Conservation (phyloP, 1,284 basidiomycete genomes). For the Ustilago vetiveriae region DNA sequence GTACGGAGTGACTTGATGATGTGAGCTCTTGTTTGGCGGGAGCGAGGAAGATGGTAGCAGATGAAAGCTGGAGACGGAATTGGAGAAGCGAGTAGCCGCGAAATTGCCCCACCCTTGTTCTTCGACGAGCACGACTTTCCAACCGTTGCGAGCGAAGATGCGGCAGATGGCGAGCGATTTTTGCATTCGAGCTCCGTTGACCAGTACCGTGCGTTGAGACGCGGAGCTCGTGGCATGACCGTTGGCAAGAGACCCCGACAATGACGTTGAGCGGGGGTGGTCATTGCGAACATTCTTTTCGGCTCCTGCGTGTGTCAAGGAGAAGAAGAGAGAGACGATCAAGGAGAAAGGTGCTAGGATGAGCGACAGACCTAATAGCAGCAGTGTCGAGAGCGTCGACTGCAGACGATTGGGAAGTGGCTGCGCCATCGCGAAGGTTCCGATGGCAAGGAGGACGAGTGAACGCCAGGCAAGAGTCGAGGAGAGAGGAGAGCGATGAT, state of each 20-base stretch:
- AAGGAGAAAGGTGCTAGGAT: conserved; percentile 26
- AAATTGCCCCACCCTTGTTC: conserved; percentile 68
- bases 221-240: not conserved
- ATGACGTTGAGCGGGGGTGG: not conserved
- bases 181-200: conserved; percentile 69
- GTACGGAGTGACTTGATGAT: conserved; percentile 50
- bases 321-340: conserved; percentile 31
- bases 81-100: conserved; percentile 68
- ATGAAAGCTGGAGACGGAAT: conserved; percentile 56
- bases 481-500: not conserved
- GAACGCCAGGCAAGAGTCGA: not conserved
- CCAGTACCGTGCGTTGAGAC: conserved; percentile 62
- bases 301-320: conserved; percentile 20
- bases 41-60: conserved; percentile 40
- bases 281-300: not conserved
- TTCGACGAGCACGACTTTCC: conserved; percentile 69
- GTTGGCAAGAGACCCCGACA: not conserved
- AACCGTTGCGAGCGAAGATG: conserved; percentile 68
- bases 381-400: conserved; percentile 43
- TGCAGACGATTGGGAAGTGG: conserved; percentile 37
- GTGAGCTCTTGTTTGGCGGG: conserved; percentile 1
- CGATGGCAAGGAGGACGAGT: not conserved
- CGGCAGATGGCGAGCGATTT: conserved; percentile 69
- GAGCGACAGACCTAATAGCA: conserved; percentile 28
- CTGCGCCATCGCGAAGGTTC: conserved; percentile 18